Conservation (phyloP, 139 green algal species). For the Deuterostichococcus epilithicus region DNA sequence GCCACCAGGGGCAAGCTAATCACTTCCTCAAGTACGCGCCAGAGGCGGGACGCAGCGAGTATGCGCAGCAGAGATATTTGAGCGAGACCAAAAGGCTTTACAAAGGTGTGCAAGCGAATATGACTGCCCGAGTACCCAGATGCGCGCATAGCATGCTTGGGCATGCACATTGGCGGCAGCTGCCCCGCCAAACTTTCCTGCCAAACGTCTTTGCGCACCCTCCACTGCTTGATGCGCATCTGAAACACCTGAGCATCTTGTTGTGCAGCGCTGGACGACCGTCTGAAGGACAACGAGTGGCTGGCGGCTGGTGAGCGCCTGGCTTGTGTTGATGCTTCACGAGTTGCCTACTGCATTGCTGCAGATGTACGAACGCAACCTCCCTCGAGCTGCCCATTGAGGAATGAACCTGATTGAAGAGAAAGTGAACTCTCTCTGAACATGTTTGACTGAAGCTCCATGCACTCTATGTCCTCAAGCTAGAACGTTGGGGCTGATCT, state of each 20-base stretch:
- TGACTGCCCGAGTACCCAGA: not conserved
- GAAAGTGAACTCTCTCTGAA: not conserved
- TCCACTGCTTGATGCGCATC: too few species aligned
- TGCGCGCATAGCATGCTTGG: not conserved
- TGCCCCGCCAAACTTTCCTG: not conserved
- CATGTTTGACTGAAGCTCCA: not conserved
- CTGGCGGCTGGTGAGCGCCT: not conserved
- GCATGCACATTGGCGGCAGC: not conserved
- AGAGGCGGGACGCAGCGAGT: not conserved
- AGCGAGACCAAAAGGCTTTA: conserved; percentile 30
- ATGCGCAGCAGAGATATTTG: conserved; percentile 25
- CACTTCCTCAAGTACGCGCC: conserved; percentile 25
- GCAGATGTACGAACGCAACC: not conserved
- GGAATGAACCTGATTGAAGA: too few species aligned
- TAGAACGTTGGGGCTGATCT: conserved; percentile 27
- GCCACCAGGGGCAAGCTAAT: conserved; percentile 13
- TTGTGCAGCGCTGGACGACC: not conserved
- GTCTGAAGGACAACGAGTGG: not conserved
- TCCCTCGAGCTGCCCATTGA: too few species aligned
- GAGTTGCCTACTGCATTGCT: too few species aligned
- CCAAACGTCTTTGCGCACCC: not conserved
- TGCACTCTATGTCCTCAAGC: conserved; percentile 9
- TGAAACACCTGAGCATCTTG: too few species aligned
- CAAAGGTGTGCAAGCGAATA: not conserved
- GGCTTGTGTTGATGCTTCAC: not conserved